These are phyloP conservation scores for Cladosporium sp. DNA, from an alignment of 2,329 filamentous ascomycete genomes.

Conservation along the genomic window DNA sequence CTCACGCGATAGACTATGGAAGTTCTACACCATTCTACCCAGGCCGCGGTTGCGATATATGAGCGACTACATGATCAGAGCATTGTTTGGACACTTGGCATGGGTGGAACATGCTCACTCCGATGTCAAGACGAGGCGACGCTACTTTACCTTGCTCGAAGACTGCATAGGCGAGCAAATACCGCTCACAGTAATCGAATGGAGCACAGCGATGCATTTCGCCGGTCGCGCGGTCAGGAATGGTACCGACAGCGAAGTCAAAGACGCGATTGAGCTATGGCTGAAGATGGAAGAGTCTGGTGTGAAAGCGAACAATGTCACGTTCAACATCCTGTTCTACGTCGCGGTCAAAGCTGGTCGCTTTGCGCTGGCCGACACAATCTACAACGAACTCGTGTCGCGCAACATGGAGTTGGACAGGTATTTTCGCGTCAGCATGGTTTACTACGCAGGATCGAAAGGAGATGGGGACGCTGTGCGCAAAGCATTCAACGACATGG, in stretches of 20 bases:
- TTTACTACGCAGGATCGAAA: constrained; percentile 79
- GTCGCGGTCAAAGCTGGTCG: constrained; percentile 83
- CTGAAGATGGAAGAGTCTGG: constrained; percentile 81
- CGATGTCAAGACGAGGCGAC: constrained; percentile 66
- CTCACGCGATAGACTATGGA: constrained; percentile 47
- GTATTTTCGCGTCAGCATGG: constrained; percentile 77
- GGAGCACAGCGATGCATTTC: constrained; percentile 82
- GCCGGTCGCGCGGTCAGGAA: constrained; percentile 69
- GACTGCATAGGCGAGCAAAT: constrained; percentile 78
- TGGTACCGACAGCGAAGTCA: constrained; percentile 61
- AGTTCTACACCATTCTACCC: constrained; percentile 56
- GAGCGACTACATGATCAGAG: constrained; percentile 56
- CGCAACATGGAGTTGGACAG: constrained; percentile 72
- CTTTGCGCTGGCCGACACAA: constrained; percentile 78
- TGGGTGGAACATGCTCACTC: constrained; percentile 56
- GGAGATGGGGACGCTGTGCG: constrained; percentile 73
- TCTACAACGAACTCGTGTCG: constrained; percentile 76
- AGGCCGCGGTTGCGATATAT: constrained; percentile 57
- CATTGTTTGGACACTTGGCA: constrained; percentile 69
- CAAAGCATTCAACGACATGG: constrained; percentile 76
- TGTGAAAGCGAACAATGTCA: constrained; percentile 70
- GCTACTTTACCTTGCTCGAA: constrained; percentile 80
- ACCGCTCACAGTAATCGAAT: constrained; percentile 67
- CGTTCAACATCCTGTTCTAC: constrained; percentile 92
- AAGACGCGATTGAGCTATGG: constrained; percentile 77